Evolutionary conservation across 345 rosid genomes (phyloP).

Genomic region (Erysimum cheiranthoides): DNA sequence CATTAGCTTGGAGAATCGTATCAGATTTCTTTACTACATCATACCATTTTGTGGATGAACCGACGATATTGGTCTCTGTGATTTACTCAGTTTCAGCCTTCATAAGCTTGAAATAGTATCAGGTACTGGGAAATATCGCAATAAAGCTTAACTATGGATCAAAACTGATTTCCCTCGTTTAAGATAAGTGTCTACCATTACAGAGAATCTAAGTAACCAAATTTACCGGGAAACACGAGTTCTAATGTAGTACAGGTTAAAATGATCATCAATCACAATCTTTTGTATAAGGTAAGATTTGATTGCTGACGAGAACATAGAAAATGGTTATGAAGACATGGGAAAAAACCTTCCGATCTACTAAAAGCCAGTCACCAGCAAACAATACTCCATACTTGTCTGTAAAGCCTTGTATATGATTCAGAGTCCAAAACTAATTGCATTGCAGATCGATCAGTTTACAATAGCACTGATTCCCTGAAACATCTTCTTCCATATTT

Average conservation of each 20-base stretch:
- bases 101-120: not conserved
- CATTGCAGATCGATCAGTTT: conserved; percentile 11
- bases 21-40: not conserved
- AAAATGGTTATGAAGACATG: conserved; percentile 2
- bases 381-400: not conserved
- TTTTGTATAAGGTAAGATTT: not conserved
- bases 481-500: not conserved
- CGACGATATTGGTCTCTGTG: not conserved
- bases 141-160: not conserved
- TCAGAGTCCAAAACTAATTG: not conserved
- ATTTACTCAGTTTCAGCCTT: not conserved
- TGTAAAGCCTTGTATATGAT: conserved; percentile 24
- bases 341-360: conserved; percentile 1
- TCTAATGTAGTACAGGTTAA: not conserved
- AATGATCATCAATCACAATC: not conserved
- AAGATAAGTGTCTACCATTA: not conserved
- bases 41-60: conserved; percentile 4
- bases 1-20: too few species aligned
- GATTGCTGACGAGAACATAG: not conserved
- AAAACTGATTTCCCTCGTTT: not conserved
- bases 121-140: not conserved
- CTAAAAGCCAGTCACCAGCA: conserved; percentile 24
- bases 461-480: conserved; percentile 4
- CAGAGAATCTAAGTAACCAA: not conserved
- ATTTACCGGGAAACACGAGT: not conserved